Evolutionary conservation across 2,329 filamentous ascomycete species (phyloP).

Genomic region (Aspergillus ustus): DNA sequence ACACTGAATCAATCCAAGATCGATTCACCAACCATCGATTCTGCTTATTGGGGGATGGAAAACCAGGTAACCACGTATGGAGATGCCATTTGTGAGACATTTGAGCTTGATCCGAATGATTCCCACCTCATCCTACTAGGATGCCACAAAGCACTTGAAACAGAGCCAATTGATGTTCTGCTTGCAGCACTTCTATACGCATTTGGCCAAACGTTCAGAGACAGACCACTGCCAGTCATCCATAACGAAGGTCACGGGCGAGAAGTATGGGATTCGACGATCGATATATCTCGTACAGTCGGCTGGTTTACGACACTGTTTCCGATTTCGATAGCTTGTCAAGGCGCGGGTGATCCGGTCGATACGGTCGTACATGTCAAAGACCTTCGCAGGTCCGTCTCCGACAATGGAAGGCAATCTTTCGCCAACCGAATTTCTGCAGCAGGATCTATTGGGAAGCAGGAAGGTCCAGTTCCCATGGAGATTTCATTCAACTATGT

Average conservation of each 20-base stretch:
- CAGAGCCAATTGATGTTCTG: slow-evolving; percentile 44
- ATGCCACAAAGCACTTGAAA: slow-evolving; percentile 38
- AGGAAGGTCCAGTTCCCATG: slow-evolving; percentile 47
- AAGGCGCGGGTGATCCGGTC: slow-evolving; percentile 32
- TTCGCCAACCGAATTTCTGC: slow-evolving; percentile 41
- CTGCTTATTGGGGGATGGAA: slow-evolving; percentile 42
- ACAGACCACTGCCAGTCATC: slow-evolving; percentile 47
- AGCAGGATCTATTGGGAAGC: slow-evolving; percentile 35
- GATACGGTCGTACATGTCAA: slow-evolving; percentile 44
- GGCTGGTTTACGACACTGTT: slow-evolving; percentile 59
- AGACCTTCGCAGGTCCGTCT: slow-evolving; percentile 41
- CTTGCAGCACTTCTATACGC: slow-evolving; percentile 47
- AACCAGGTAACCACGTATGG: slow-evolving; percentile 38
- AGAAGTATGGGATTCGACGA: slow-evolving; percentile 50
- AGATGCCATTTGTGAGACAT: slow-evolving; percentile 40
- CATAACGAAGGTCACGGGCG: slow-evolving; percentile 56
- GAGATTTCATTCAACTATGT: slow-evolving; percentile 51
- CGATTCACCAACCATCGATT: slow-evolving; percentile 35
- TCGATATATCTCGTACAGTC: slow-evolving; percentile 55
- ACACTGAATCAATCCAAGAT: slow-evolving; percentile 19
- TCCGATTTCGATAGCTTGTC: slow-evolving; percentile 44
- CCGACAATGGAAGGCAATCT: slow-evolving; percentile 45
- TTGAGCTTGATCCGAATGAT: slow-evolving; percentile 36
- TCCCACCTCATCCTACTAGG: slow-evolving; percentile 36
- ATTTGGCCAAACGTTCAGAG: slow-evolving; percentile 49